Base-by-base conservation (phyloP, 805 yeast species). In the Saccharomycopsis fermentans region DNA sequence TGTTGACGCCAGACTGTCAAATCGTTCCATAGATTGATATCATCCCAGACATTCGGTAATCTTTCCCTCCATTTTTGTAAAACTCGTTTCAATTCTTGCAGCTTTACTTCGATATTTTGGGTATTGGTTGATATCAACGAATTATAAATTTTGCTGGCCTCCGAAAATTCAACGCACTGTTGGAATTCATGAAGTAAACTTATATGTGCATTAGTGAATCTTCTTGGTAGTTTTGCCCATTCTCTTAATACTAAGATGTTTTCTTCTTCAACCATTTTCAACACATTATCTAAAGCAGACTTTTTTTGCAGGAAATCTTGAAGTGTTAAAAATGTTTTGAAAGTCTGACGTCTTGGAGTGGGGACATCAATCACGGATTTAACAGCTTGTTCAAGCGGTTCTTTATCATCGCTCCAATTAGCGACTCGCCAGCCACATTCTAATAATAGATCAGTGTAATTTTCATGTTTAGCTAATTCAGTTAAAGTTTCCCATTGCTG, bases 351-450 rank as follows among this genome's bases (percentile, higher is more conserved):
- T 64, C 99, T 80, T 1, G 99, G 98, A 0, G 99, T 95, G 3
- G 99, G 98, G 27, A 91, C 97, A 71, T 94, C 99, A 96, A 94
- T 90, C 4, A 94, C 96, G 50, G 95, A 87, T 70, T 90, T 89
- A 27, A 94, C 96, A 1, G 96, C 86, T 67, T 89, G 96, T 67
- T 91, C 97, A 40, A 94, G 74, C 0, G 98, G 94, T 63, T 92
- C 98, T 63, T 91, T 80, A 67, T 95, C 99, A 8, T 95, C 84
- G 61, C 85, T 86, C 99, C 99, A 94, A 67, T 94, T 98, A 6
- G 99, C 97, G 43, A 94, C 96, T 67, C 99, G 79, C 99, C 99
- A 94, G 40, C 98, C 99, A 78, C 99, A 95, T 70, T 94, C 99
- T n/a, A 94, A 75, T 27, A 95, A 73, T 63, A 94, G 76, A 67